These are phyloP conservation scores for Lathyrus sativus DNA, from an alignment of 306 rosid genomes.

Conservation along the genomic window DNA sequence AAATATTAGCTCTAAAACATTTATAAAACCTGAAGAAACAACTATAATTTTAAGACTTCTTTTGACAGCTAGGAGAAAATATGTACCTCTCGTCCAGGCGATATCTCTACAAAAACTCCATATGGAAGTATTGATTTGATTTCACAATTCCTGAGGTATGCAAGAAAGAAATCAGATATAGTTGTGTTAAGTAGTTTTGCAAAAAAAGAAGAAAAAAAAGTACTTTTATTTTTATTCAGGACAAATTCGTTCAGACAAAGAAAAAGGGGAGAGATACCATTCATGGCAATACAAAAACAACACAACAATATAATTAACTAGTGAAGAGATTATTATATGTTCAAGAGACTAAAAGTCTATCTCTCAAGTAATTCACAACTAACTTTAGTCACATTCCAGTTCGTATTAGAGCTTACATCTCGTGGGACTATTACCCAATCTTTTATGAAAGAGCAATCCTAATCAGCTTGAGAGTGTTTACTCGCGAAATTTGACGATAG, in stretches of 20 bases:
- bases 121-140: conserved; percentile 77
- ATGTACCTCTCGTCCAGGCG: conserved; percentile 92
- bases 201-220: conserved; percentile 1
- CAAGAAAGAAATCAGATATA: conserved; percentile 19
- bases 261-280: conserved; percentile 1
- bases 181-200: conserved; percentile 1
- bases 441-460: not conserved
- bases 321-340: not conserved
- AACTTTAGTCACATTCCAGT: not conserved
- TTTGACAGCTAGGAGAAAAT: conserved; percentile 38
- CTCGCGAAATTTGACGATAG: too few species aligned
- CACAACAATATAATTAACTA: not conserved
- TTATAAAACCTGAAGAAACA: not conserved
- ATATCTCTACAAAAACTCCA: conserved; percentile 94
- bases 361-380: not conserved
- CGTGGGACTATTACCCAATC: not conserved
- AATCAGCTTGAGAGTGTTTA: too few species aligned
- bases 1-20: not conserved
- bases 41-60: conserved; percentile 21
- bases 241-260: not conserved
- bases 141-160: conserved; percentile 73
- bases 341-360: not conserved
- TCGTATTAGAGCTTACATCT: not conserved
- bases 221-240: not conserved
- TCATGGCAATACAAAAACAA: conserved; percentile 1